These are phyloP conservation scores for Tylopilus vinaceipallidus DNA, from an alignment of 768 basidiomycete species.

Conservation along the genomic window DNA sequence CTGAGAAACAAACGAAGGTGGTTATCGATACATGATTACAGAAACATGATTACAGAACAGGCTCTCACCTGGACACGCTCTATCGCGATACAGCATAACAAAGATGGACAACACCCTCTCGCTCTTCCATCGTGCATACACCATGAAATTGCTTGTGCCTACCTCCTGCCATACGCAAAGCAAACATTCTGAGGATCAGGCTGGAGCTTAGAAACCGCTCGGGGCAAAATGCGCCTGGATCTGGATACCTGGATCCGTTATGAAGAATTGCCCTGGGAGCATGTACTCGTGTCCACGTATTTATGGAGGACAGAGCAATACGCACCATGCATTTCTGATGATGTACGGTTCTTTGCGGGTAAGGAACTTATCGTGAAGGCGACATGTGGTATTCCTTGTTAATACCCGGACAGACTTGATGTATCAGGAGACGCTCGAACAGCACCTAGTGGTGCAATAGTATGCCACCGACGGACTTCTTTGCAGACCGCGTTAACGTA, in stretches of 20 bases:
- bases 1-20: no score
- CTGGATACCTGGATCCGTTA: constrained; percentile 39
- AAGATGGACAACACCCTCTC: no score
- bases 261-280: constrained; percentile 49
- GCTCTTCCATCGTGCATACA: no score
- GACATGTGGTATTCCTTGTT: not conserved
- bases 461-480: constrained; percentile 26
- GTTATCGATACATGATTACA: no score
- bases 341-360: constrained; percentile 24
- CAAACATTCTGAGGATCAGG: constrained; percentile 14
- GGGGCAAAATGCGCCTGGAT: constrained; percentile 32
- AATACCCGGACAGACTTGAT: no score
- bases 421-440: constrained; percentile 25
- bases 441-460: constrained; percentile 13
- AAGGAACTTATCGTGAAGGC: not conserved
- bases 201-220: constrained; percentile 33
- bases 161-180: constrained; percentile 33
- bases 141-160: not conserved
- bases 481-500: constrained; percentile 25
- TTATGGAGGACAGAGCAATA: no score
- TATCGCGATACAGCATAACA: no score
- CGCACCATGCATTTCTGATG: constrained; percentile 25
- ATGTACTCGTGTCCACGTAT: not conserved
- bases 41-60: no score
- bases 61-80: no score